Percentiles rank a stretch among this genome's conserved stretches.
phyloP scores from a whole-genome alignment of 2,329 filamentous ascomycete species.

The Fusarium sp. region DNA sequence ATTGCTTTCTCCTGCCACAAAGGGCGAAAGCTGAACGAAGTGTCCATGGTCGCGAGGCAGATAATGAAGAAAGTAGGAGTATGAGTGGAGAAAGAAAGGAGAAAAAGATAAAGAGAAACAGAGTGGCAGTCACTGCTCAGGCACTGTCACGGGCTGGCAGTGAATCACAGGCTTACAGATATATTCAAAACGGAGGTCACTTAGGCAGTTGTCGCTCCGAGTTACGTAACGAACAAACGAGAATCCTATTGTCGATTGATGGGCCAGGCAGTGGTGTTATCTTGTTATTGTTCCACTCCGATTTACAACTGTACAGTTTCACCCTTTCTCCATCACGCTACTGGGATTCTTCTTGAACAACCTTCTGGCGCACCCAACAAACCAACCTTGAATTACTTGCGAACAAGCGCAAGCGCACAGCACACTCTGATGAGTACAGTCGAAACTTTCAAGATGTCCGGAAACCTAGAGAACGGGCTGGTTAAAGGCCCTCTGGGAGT shows the following conservation, averaged over 20 bases:
- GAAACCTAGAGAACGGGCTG: neutral
- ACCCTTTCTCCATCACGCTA: neutral
- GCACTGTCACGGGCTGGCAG: neutral
- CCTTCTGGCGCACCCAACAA: neutral
- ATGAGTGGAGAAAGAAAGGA: neutral
- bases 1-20: constrained; percentile 38
- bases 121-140: neutral
- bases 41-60: constrained; percentile 35
- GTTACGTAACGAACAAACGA: neutral
- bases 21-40: constrained; percentile 40
- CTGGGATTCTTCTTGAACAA: neutral
- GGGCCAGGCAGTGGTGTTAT: neutral
- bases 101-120: neutral
- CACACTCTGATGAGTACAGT: neutral
- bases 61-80: neutral
- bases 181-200: no score
- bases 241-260: neutral
- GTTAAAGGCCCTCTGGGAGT: neutral
- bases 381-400: no score
- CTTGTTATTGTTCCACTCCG: neutral
- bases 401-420: no score
- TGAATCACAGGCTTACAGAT: neutral
- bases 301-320: neutral
- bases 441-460: neutral
- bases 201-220: neutral